phyloP scores from a whole-genome alignment of 352 stramenopile species.

The Blastocystis sp. region DNA sequence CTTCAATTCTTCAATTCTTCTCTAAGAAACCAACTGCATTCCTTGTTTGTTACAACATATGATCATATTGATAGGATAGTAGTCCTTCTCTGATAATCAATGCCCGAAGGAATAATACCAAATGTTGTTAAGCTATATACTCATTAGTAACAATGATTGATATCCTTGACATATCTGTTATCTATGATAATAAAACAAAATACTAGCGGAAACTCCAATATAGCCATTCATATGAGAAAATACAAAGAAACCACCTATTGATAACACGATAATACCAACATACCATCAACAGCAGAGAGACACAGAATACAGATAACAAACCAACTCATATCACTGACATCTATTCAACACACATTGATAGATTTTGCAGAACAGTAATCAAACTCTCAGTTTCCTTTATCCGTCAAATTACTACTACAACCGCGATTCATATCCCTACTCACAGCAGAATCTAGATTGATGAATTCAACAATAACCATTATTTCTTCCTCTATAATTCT shows the following conservation, averaged over 20 bases:
- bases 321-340: conserved; percentile 98
- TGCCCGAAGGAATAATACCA: background rate
- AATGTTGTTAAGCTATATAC: background rate
- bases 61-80: background rate
- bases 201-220: too few relatives aligned
- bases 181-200: too few relatives aligned
- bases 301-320: conserved; percentile 97
- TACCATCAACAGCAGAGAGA: conserved; percentile 94
- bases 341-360: conserved; percentile 95
- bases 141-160: too few relatives aligned
- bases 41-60: background rate
- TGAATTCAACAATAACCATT: background rate
- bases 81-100: background rate
- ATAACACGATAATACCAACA: too few relatives aligned
- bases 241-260: too few relatives aligned
- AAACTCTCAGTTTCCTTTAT: too few relatives aligned
- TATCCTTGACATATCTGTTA: too few relatives aligned
- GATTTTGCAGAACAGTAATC: too few relatives aligned
- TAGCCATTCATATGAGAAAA: too few relatives aligned
- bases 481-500: background rate
- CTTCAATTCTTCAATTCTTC: background rate
- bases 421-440: too few relatives aligned
- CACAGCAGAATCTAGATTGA: background rate
- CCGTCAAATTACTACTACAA: too few relatives aligned
- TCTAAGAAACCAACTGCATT: background rate